Evolutionary conservation across 2,329 filamentous ascomycete genomes (phyloP), one percentile per base, ranked within the genome.

Genomic region (Colletotrichum sp.): DNA sequence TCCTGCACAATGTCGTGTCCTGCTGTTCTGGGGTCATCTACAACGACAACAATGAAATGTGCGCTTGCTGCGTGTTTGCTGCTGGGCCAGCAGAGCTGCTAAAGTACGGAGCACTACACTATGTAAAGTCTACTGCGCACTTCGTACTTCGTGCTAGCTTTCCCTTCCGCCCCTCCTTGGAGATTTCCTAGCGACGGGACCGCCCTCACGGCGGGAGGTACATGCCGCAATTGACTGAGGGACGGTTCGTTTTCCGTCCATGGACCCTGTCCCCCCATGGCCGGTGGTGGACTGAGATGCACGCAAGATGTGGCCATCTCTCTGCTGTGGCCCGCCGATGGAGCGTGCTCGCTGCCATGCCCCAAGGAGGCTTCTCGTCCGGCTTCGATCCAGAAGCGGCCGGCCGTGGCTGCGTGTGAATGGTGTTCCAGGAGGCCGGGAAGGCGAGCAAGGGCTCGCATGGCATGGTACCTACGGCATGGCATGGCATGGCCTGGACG

Each of bases 351-450:
- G 69, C 69, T 72, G 72, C 30, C 62, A 63, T 57, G 63, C 39
- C 69, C 69, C 69, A 72, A 72, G 69, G 69, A 75, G 73, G 69
- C 44, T 59, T 63, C 52, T 72, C 28, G 64, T 72, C 73, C 73
- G 73, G 55, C 55, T 62, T 68, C 52, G 39, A 63, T 72, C 69
- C 69, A 72, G 63, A 28, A 76, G 69, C 55, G 65, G 69, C 68
- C 68, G 67, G 26, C 72, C 68, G 52, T 66, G 72, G 72, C 69
- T 57, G 36, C 73, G 57, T 24, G 73, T 68, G 69, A 75, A 72
- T 69, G 69, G 73, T 32, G 73, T 76, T 68, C 73, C 73, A 72
- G 73, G 34, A 68, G 73, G 69, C 55, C 69, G 73, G 73, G 64
- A 72, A 57, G 44, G 44, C 44, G 9, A 49, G 44, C 44, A 55